Evolutionary conservation across 2,329 filamentous ascomycete genomes (phyloP), one percentile per base, ranked within the genome.

Genomic region (Penicillium glabrum): DNA sequence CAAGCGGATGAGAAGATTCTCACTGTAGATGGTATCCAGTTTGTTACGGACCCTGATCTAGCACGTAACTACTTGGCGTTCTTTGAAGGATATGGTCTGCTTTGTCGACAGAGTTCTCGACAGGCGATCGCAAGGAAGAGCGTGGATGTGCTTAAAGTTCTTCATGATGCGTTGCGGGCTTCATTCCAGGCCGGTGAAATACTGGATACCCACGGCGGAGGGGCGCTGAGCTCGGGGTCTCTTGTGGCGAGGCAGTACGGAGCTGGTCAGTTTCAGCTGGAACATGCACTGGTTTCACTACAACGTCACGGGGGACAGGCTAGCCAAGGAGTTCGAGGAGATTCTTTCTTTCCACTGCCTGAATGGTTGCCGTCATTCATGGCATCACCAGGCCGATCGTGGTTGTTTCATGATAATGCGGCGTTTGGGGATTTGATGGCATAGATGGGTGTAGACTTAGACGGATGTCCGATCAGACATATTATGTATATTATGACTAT

Each of bases 281-380:
- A 63, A 37, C 58, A 61, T 26, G 56, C 54, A 13, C 31, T 61
- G 44, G 51, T 57, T 31, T 54, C 59, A 14, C 23, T 59, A 31
- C 54, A 61, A 53, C 39, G 48, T 24, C 49, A 41, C 2, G 46
- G 52, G n/a, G 56, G 52, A 16, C 44, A 47, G 9, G 47, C 46
- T 13, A 16, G 45, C 4, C 48, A 41, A 6, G 19, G 37, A 45
- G 31, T 31, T 11, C 37, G 51, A 16, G 31, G 13, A 16, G 13
- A 5, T 33, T 6, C 31, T 33, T 27, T 33, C 27, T 23, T 56
- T 5, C 44, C 56, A 8, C 45, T 59, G 10, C 61, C 61, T 41
- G 54, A 57, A 44, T 63, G 61, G 58, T 26, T 63, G 43, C 44
- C 61, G 8, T 53, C 54, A 19, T 61, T 59, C 27, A 21, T 63